Conservation (phyloP, 768 basidiomycete genomes). For the Termitomyces sp. region DNA sequence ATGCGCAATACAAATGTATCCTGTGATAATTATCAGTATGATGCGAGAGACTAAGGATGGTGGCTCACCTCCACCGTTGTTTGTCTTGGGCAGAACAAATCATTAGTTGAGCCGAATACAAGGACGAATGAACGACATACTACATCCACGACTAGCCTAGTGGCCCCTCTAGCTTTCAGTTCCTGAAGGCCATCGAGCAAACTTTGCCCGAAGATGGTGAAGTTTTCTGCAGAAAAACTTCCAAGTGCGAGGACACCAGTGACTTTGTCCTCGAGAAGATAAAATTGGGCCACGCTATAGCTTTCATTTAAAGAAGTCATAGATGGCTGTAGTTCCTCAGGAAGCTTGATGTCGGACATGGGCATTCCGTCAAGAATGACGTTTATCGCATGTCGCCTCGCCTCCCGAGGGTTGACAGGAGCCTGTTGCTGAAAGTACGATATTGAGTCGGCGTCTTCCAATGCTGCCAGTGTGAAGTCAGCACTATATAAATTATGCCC, state of each 20-base stretch:
- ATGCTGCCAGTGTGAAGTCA: slow-evolving; percentile 8
- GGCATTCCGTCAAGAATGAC: slow-evolving; percentile 49
- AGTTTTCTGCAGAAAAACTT: slow-evolving; percentile 51
- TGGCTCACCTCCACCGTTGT: slow-evolving; percentile 40
- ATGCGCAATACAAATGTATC: slow-evolving; percentile 59
- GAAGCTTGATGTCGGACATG: slow-evolving; percentile 41
- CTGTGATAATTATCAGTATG: slow-evolving; percentile 16
- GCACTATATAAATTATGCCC: slow-evolving; percentile 36
- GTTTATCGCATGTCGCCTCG: slow-evolving; percentile 41
- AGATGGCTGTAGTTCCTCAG: slow-evolving; percentile 37
- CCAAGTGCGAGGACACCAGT: slow-evolving; percentile 62
- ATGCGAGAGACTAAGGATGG: neutral
- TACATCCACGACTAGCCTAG: slow-evolving; percentile 57
- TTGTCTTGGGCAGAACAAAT: slow-evolving; percentile 30
- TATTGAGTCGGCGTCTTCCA: slow-evolving; percentile 24
- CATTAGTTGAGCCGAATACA: too few species aligned
- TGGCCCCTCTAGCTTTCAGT: slow-evolving; percentile 47
- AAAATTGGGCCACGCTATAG: slow-evolving; percentile 54
- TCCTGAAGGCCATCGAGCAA: slow-evolving; percentile 46
- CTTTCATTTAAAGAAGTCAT: slow-evolving; percentile 42
- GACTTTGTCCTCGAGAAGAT: slow-evolving; percentile 45
- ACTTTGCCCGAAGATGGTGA: slow-evolving; percentile 38
- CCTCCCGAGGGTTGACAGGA: slow-evolving; percentile 27
- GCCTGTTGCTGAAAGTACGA: slow-evolving; percentile 42
- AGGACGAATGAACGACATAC: slow-evolving; percentile 28